Conservation (phyloP, 1,139 yeast species). For the Taiozyma sp. region DNA sequence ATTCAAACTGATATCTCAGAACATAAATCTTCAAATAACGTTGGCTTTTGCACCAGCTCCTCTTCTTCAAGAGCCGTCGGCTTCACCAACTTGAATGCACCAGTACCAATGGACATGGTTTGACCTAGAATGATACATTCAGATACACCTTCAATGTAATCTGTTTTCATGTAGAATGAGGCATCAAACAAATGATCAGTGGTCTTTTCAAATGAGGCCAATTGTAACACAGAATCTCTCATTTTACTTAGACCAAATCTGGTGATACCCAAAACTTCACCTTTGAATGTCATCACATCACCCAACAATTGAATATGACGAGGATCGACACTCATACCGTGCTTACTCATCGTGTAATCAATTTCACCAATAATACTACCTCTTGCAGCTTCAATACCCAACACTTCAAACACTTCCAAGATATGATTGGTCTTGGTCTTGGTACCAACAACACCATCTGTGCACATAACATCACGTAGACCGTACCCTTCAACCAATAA, state of each 20-base stretch:
- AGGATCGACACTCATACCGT: conserved; percentile 99
- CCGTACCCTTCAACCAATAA: conserved; percentile 97
- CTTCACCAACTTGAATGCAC: conserved; percentile 83
- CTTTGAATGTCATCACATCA: conserved; percentile 98
- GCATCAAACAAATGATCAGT: conserved; percentile 98
- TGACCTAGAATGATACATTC: conserved; percentile 98
- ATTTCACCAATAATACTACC: conserved; percentile 89
- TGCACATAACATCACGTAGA: conserved; percentile 90
- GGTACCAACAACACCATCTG: conserved; percentile 92
- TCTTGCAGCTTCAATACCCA: conserved; percentile 98
- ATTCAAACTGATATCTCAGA: conserved; percentile 4
- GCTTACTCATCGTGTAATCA: conserved; percentile 97
- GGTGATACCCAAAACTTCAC: conserved; percentile 96
- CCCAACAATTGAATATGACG: conserved; percentile 97
- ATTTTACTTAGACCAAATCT: conserved; percentile 96
- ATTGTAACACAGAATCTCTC: conserved; percentile 96
- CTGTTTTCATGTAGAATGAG: conserved; percentile 94
- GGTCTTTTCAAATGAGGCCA: conserved; percentile 97
- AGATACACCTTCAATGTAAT: conserved; percentile 93
- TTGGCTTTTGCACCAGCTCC: conserved; percentile 44
- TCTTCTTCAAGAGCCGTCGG: conserved; percentile 41
- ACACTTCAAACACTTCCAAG: conserved; percentile 78
- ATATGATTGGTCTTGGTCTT: conserved; percentile 90
- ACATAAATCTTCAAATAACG: conserved; percentile 57
- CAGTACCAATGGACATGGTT: conserved; percentile 97